Evolutionary conservation across 164 flowering plant genomes (phyloP).

Genomic region (Vitis vinifera): DNA sequence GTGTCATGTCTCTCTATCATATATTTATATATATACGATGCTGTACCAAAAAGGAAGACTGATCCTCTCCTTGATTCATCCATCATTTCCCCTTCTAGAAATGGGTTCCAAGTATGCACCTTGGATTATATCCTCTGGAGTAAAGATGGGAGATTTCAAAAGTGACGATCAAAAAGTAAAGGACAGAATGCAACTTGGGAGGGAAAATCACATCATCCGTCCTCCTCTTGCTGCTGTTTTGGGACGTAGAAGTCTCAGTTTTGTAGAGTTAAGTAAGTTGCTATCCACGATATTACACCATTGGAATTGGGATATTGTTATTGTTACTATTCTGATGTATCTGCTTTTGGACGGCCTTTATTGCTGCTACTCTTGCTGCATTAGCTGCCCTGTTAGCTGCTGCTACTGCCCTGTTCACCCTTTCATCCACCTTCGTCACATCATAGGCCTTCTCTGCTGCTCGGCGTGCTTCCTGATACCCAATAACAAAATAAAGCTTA

Average conservation of each 20-base stretch:
- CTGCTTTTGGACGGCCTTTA: conserved; percentile 88
- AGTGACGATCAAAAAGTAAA: conserved; percentile 1
- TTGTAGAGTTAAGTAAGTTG: background rate
- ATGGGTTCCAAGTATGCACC: conserved; percentile 8
- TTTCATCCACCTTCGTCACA: conserved; percentile 86
- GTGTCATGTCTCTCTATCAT: too few species aligned
- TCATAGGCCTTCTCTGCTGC: conserved; percentile 88
- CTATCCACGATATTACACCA: conserved; percentile 28
- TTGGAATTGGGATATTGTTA: conserved; percentile 27
- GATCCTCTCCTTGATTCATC: conserved; percentile 6
- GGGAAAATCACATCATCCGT: conserved; percentile 4
- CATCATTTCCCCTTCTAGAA: background rate
- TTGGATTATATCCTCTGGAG: conserved; percentile 4
- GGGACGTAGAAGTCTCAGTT: background rate
- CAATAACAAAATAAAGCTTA: background rate
- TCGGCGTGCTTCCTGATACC: conserved; percentile 78
- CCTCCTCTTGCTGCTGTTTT: background rate
- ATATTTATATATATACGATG: background rate
- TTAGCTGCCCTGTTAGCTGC: conserved; percentile 91
- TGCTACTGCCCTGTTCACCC: conserved; percentile 82
- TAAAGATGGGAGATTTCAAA: background rate
- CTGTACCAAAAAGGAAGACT: conserved; percentile 1
- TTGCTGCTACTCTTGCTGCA: conserved; percentile 96
- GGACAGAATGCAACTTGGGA: background rate
- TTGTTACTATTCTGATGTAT: conserved; percentile 42